Base-by-base conservation (phyloP, 306 rosid species). In the Notholithocarpus densiflorus region DNA sequence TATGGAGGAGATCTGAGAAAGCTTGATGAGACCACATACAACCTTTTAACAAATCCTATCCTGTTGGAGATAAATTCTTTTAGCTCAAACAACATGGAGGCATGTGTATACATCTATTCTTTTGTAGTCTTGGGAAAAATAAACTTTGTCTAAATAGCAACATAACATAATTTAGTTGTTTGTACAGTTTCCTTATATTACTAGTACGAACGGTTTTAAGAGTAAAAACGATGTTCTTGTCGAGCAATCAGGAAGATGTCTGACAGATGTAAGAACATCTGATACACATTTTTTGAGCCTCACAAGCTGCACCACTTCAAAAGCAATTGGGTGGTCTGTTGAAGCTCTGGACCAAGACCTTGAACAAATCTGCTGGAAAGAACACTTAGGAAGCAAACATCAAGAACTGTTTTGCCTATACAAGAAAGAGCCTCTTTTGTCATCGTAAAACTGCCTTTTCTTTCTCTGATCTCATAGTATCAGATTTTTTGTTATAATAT, bases 1-100 rank as follows among this genome's bases (percentile, higher is more conserved):
- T 95, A 73, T 85, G 99, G 99, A 27, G 99, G 99, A 68, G 98
- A 95, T 88, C 80, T 95, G 85, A 87, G 97, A 80, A 89, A 86
- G 55, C 83, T 93, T 4, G 90, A 93, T 72, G 60, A 84, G 24
- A 6, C 68, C 43, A 89, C 97, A 45, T 86, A 52, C 55, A 79
- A 77, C 66, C 57, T 93, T 72, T 84, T 95, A 78, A 89, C 94
- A 9, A 86, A 91, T 81, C 96, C 98, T 56, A 89, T 83, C 53
- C 55, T 95, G 82, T 87, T 93, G 81, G 96, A 90, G 87, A 93
- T 95, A 68, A 86, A 95, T 83, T 77, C 64, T 60, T 89, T 84
- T 76, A 95, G 97, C 86, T 85, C 92, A 75, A 86, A 89, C 60
- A 95, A 95, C 83, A 84, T 24, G 90, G 98, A 95, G 96, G 99